These are phyloP conservation scores for Paecilomyces sp. DNA, from an alignment of 2,329 filamentous ascomycete species.

Conservation along the genomic window DNA sequence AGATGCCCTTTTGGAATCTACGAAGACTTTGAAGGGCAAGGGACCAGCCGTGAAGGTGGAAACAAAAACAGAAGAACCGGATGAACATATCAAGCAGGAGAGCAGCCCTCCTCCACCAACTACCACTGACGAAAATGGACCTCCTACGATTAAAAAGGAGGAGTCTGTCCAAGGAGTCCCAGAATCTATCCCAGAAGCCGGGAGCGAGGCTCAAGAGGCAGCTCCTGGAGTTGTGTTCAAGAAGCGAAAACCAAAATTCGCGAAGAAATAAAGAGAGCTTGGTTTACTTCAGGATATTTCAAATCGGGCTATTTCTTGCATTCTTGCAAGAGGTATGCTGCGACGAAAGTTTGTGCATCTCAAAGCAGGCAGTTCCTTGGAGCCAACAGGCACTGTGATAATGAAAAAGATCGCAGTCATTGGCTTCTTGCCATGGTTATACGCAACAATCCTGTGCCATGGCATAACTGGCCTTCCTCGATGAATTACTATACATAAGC, in stretches of 20 bases:
- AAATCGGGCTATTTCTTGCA: not conserved
- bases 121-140: constrained; percentile 6
- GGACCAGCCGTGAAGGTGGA: constrained; percentile 9
- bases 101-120: constrained; percentile 1
- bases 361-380: not conserved
- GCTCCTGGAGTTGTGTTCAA: constrained; percentile 37
- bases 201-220: constrained; percentile 14
- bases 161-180: constrained; percentile 9
- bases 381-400: not conserved
- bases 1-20: constrained; percentile 36
- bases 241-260: constrained; percentile 41
- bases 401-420: not conserved
- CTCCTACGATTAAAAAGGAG: constrained; percentile 19
- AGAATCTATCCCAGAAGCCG: constrained; percentile 4
- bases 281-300: not conserved
- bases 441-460: not conserved
- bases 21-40: constrained; percentile 27
- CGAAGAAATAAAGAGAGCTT: constrained; percentile 28
- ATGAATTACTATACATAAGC: not conserved
- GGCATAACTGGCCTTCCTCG: not conserved
- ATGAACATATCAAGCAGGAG: constrained; percentile 5
- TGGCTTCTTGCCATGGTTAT: not conserved
- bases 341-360: not conserved
- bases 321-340: not conserved
- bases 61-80: constrained; percentile 5